Evolutionary conservation across 2,329 filamentous ascomycete genomes (phyloP).

Genomic region (Ophiostoma sp.): DNA sequence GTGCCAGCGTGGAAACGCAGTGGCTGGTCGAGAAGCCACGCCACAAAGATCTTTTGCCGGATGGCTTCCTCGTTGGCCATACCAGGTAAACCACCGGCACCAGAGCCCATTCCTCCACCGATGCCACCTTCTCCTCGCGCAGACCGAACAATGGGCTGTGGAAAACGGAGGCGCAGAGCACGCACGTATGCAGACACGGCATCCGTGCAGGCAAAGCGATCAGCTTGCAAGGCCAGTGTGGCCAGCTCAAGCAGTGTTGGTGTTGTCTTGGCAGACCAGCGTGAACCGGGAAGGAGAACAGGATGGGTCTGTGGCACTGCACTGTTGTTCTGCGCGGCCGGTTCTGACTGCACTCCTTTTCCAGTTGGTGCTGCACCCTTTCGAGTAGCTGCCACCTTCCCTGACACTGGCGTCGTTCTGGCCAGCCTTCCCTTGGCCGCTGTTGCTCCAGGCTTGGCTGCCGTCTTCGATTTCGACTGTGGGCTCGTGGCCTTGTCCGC

Average conservation of each 20-base stretch:
- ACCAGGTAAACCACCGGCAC: conserved; percentile 34
- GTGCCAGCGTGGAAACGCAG: conserved; percentile 62
- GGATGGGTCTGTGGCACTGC: not conserved
- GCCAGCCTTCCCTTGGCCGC: not conserved
- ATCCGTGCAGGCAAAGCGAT: conserved; percentile 67
- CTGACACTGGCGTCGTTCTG: not conserved
- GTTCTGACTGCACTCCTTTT: not conserved
- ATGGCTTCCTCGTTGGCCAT: conserved; percentile 57
- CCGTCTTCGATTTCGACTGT: not conserved
- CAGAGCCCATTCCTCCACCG: conserved; percentile 26
- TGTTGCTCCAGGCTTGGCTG: not conserved
- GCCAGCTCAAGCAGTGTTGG: conserved; percentile 63
- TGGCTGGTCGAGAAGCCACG: conserved; percentile 64
- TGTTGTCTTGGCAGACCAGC: conserved; percentile 39
- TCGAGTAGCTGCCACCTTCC: not conserved
- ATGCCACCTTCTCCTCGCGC: conserved; percentile 27
- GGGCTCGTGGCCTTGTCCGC: not conserved
- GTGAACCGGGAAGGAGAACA: conserved; percentile 11
- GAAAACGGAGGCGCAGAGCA: conserved; percentile 55
- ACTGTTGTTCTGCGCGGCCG: not conserved
- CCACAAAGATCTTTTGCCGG: conserved; percentile 68
- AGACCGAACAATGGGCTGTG: conserved; percentile 20
- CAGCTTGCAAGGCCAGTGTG: conserved; percentile 68
- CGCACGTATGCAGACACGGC: conserved; percentile 57
- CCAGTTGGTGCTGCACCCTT: not conserved